Percentiles rank a stretch among this genome's conserved stretches.
phyloP scores from a whole-genome alignment of 2,329 filamentous ascomycete genomes.

The Trichoderma asperellum region DNA sequence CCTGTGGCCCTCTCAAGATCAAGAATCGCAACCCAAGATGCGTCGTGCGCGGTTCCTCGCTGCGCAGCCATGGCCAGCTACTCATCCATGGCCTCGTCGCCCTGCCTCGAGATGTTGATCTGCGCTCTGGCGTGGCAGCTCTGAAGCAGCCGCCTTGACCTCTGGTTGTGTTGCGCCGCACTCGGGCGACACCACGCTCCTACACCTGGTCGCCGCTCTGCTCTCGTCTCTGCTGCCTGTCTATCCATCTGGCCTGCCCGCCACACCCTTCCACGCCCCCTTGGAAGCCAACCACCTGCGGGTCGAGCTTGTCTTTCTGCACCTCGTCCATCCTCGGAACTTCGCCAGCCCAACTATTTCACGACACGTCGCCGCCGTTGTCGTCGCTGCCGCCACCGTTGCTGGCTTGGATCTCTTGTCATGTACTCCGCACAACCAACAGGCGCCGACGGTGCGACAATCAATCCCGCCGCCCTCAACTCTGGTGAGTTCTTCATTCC shows the following conservation, averaged over 20 bases:
- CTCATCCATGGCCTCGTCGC: constrained; percentile 2
- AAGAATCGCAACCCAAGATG: constrained; percentile 11
- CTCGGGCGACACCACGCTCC: constrained; percentile 18
- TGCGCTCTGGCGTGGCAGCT: constrained; percentile 2
- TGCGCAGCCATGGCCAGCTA: constrained; percentile 17
- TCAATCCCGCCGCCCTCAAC: constrained; percentile 87
- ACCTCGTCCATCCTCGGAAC: constrained; percentile 46
- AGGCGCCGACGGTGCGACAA: constrained; percentile 83
- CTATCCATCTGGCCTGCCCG: constrained; percentile 24
- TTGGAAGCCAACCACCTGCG: constrained; percentile 53
- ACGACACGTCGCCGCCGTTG: constrained; percentile 63
- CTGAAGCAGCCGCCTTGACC: constrained; percentile 27
- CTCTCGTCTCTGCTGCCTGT: constrained; percentile 12
- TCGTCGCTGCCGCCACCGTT: constrained; percentile 43
- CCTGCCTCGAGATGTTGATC: constrained; percentile 4
- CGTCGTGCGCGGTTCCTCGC: not conserved
- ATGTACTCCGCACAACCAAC: constrained; percentile 58
- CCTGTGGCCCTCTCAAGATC: constrained; percentile 5
- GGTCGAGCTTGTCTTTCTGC: constrained; percentile 51
- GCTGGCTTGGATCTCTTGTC: constrained; percentile 37
- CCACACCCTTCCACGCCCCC: constrained; percentile 33
- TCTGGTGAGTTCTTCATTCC: constrained; percentile 63
- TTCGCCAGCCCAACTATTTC: constrained; percentile 60
- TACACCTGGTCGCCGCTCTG: constrained; percentile 4
- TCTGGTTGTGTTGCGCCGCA: constrained; percentile 29